These are phyloP conservation scores for Eutrema japonicum DNA, from an alignment of 345 rosid genomes.

Conservation along the genomic window DNA sequence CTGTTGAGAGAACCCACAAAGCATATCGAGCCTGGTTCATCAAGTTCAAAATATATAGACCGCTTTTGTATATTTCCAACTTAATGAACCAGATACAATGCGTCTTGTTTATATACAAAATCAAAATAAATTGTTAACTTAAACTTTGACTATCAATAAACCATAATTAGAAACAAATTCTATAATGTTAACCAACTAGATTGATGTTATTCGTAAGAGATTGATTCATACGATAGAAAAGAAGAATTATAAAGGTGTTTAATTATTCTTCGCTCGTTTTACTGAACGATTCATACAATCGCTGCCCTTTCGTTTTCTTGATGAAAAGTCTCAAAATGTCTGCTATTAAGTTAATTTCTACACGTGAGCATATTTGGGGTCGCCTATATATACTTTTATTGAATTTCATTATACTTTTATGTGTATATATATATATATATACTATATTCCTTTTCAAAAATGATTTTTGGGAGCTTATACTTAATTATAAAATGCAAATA, in stretches of 20 bases:
- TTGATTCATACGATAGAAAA: not conserved
- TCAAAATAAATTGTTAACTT: not conserved
- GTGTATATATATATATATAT: not conserved
- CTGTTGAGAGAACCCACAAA: too few relatives aligned
- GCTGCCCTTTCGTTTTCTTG: not conserved
- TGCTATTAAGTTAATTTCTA: constrained; percentile 2
- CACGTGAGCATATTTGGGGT: constrained; percentile 27
- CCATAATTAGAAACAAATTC: constrained; percentile 1
- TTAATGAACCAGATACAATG: not conserved
- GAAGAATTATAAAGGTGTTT: not conserved
- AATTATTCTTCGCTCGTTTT: not conserved
- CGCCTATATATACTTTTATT: not conserved
- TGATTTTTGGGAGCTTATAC: constrained; percentile 7
- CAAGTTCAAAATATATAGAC: not conserved
- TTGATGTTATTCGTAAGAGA: not conserved
- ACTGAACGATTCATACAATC: constrained; percentile 5
- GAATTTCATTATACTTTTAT: not conserved
- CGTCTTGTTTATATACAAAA: not conserved
- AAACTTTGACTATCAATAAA: not conserved
- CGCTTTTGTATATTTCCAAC: not conserved
- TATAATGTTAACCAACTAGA: not conserved
- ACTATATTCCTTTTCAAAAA: not conserved
- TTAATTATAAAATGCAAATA: not conserved
- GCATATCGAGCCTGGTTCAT: not conserved
- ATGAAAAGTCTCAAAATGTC: constrained; percentile 20